Base-by-base conservation (phyloP, 768 basidiomycete species). In the Trametes cubensis region DNA sequence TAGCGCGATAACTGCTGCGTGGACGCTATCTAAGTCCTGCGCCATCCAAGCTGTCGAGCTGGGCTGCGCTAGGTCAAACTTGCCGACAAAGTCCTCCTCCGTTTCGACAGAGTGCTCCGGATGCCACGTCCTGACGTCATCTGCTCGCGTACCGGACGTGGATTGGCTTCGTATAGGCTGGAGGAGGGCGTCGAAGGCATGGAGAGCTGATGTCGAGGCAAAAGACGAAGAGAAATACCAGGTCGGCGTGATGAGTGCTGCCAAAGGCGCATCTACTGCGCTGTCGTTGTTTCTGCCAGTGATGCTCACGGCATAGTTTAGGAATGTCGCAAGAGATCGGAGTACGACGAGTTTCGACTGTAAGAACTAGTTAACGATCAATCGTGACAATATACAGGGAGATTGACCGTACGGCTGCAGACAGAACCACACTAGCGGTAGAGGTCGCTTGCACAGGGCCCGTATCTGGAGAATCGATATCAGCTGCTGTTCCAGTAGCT, bases 281-380 rank as follows among this genome's bases (percentile, higher is more conserved):
- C n/a, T 11, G 40, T 28, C 55, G n/a, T 30, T 38, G 52, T 55
- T 20, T 63, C 41, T 11, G 54, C 42, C 26, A 60, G 34, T 52
- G 54, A 49, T 30, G 55, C 73, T 65, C 66, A 81, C 67, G 7
- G 85, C 86, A 59, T 73, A 69, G 15, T 75, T 75, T 21, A 95
- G 79, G 71, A 94, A 94, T 2, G 78, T 79, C 15, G 86, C 79
- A 41, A 95, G 75, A 2, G 93, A 94, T 58, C 78, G 81, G 61
- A 94, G 74, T 11, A 94, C 83, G n/a, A 87, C 80, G 55, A 90
- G 81, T 75, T 88, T 93, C 14, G 93, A 92, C 91, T 92, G 49
- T 30, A 28, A 3, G 5, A 11, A 11, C 5, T 34, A 10, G 5
- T 34, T 6, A 34, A 61, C 50, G 61, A 60, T 17, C 50, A 50